Evolutionary conservation across 2,329 filamentous ascomycete species (phyloP), one percentile per base, ranked within the genome.

Genomic region (Sclerotinia subarctica): DNA sequence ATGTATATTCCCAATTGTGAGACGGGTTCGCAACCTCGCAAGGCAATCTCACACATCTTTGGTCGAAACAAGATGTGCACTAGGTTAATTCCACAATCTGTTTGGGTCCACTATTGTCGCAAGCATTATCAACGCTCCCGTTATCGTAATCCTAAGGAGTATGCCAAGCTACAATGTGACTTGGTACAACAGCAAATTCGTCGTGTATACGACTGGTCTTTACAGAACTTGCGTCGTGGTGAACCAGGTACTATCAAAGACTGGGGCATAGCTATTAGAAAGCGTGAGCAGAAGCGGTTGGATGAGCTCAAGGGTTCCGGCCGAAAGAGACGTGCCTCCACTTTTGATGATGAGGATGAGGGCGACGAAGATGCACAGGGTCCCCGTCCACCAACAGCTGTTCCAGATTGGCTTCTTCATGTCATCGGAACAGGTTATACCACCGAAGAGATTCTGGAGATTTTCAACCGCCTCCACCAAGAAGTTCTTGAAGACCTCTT

Each of bases 1-100:
- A 84, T 86, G 80, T 87, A 84, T 71, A 82, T 84, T 21, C 77
- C 81, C 1, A 80, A 85, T 69, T 90, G 88, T 74, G 82, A 85
- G 57, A 89, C 86, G 0, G 83, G 82, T 5, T 87, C 86, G 6
- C 83, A 86, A 67, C 84, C 84, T 32, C 86, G 92, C 59, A 94
- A 94, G 79, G 88, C 90, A 6, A 90, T 94, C 69, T 93, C 90
- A 0, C 91, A 95, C 75, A 85, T 94, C 67, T 94, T 94, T 73
- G 92, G 92, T 29, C 86, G 92, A 49, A 95, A 95, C 82, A 95
- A 95, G 79, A 82, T 85, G 10, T 90, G 88, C 74, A 95, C 92
- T 0, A 84, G 89, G 46, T 82, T 83, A 56, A 91, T 95, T 60
- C 90, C 90, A 0, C 80, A 85, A 7, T 79, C 85, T 29, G 85